Evolutionary conservation across 2,329 filamentous ascomycete genomes (phyloP).

Genomic region (Stagonosporopsis cucurbitacearum): DNA sequence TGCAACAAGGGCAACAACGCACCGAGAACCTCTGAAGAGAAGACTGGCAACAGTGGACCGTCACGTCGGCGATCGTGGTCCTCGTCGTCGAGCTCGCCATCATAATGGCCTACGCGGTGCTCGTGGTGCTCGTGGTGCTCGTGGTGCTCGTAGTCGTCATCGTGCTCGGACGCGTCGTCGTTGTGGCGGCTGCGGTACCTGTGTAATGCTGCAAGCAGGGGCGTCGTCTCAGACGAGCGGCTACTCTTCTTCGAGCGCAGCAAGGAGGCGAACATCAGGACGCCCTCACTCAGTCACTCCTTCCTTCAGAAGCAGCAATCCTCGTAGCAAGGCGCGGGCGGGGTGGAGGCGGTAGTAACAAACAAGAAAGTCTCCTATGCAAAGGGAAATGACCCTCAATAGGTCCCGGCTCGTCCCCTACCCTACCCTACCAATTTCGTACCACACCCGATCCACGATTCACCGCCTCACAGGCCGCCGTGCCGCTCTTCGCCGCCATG

Average conservation of each 20-base stretch:
- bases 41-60: constrained; percentile 50
- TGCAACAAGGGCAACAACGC: constrained; percentile 18
- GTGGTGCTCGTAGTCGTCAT: constrained; percentile 30
- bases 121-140: constrained; percentile 36
- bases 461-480: constrained; percentile 17
- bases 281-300: constrained; percentile 20
- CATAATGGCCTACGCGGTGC: too few species aligned
- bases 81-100: constrained; percentile 27
- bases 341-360: constrained; percentile 2
- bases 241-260: constrained; percentile 39
- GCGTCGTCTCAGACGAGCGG: constrained; percentile 42
- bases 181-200: constrained; percentile 38
- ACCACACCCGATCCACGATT: constrained; percentile 14
- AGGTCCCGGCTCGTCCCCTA: constrained; percentile 5
- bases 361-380: constrained; percentile 12
- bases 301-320: constrained; percentile 20
- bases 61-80: constrained; percentile 37
- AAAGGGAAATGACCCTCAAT: constrained; percentile 9
- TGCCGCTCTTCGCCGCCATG: constrained; percentile 19
- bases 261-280: constrained; percentile 49
- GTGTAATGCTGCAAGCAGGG: constrained; percentile 43
- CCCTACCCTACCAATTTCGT: constrained; percentile 12
- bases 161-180: constrained; percentile 30
- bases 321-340: constrained; percentile 8
- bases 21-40: constrained; percentile 49